Percentiles rank a stretch among this genome's conserved stretches.
Evolutionary conservation across 2,329 filamentous ascomycete genomes (phyloP).

Genomic region (Chalaropsis ovoidea): DNA sequence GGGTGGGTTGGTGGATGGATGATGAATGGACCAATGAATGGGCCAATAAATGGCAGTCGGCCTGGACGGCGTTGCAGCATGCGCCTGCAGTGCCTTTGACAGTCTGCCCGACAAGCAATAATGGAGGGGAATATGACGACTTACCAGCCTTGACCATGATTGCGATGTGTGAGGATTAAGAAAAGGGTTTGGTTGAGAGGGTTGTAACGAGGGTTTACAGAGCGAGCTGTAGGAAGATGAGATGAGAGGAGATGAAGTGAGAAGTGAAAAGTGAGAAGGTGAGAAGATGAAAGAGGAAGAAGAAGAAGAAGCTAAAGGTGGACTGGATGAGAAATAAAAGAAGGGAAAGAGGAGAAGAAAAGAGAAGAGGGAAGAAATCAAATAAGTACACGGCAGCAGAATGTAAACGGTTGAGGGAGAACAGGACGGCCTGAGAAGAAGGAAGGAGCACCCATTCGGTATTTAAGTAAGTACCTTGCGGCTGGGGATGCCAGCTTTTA

Average conservation of each 20-base stretch:
- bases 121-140: constrained; percentile 26
- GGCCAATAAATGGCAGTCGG: background rate
- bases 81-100: background rate
- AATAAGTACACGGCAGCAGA: constrained; percentile 11
- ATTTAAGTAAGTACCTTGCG: constrained; percentile 18
- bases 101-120: background rate
- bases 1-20: background rate
- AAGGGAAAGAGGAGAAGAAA: background rate
- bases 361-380: constrained; percentile 13
- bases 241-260: constrained; percentile 8
- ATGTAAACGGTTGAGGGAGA: constrained; percentile 15
- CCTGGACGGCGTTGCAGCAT: background rate
- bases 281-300: constrained; percentile 12
- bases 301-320: constrained; percentile 18
- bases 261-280: background rate
- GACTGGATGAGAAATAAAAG: constrained; percentile 18
- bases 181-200: constrained; percentile 14
- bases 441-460: constrained; percentile 20
- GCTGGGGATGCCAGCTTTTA: constrained; percentile 9
- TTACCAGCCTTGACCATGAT: constrained; percentile 54
- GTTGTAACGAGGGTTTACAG: constrained; percentile 9
- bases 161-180: constrained; percentile 27
- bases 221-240: background rate
- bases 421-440: constrained; percentile 7
- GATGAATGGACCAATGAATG: constrained; percentile 5